Conservation (phyloP, 73 alveolate species). For the Loxodes magnus region DNA sequence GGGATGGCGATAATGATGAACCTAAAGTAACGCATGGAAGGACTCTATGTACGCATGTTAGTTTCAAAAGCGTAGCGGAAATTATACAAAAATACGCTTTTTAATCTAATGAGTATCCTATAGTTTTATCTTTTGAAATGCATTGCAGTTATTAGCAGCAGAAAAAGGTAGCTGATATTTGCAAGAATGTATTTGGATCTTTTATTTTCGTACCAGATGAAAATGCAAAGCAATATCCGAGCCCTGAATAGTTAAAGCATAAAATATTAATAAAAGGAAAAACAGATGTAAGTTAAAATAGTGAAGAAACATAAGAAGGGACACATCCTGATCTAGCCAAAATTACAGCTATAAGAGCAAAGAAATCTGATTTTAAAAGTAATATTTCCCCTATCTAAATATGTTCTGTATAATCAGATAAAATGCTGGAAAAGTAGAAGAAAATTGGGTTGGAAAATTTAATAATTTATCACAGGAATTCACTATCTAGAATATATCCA, state of each 20-base stretch:
- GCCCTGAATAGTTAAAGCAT: slow-evolving; percentile 64
- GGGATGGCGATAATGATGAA: slow-evolving; percentile 80
- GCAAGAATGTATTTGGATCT: slow-evolving; percentile 49
- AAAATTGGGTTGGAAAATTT: slow-evolving; percentile 26
- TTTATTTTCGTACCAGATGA: slow-evolving; percentile 34
- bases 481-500: slow-evolving; percentile 78
- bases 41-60: slow-evolving; percentile 62
- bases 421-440: slow-evolving; percentile 18
- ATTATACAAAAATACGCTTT: slow-evolving; percentile 69
- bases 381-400: slow-evolving; percentile 12
- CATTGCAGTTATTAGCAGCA: slow-evolving; percentile 69
- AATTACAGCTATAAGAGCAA: not conserved
- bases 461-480: slow-evolving; percentile 37
- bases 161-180: slow-evolving; percentile 48
- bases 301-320: slow-evolving; percentile 1
- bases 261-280: slow-evolving; percentile 53
- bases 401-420: slow-evolving; percentile 60
- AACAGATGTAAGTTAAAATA: slow-evolving; percentile 9
- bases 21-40: slow-evolving; percentile 92
- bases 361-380: no score
- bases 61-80: slow-evolving; percentile 59
- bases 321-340: not conserved
- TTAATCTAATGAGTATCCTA: slow-evolving; percentile 56
- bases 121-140: slow-evolving; percentile 74
- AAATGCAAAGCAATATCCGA: slow-evolving; percentile 39